Percentiles rank a stretch among this genome's conserved stretches.
phyloP scores from a whole-genome alignment of 768 basidiomycete genomes.

The Leccinum arenicola region DNA sequence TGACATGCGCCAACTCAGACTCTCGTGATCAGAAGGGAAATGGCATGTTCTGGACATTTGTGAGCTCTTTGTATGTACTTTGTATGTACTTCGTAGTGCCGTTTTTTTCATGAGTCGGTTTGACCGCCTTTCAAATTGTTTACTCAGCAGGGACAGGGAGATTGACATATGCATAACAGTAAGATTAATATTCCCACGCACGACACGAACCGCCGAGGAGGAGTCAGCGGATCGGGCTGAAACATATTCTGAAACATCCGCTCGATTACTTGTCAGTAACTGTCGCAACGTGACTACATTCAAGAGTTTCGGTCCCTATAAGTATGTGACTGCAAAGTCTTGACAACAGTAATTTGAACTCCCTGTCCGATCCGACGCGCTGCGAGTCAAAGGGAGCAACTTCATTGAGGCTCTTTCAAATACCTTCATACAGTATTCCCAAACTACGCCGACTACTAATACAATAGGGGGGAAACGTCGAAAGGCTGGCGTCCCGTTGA shows the following conservation, averaged over 20 bases:
- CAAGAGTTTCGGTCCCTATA: not conserved
- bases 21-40: not conserved
- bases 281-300: not conserved
- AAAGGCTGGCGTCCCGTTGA: not conserved
- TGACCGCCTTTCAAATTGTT: not conserved
- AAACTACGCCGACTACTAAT: not conserved
- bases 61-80: not conserved
- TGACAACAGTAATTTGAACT: not conserved
- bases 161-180: no score
- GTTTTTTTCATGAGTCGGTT: no score
- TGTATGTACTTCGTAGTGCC: no score
- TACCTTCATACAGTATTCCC: not conserved
- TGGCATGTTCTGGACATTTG: not conserved
- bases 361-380: not conserved
- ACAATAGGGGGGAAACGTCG: not conserved
- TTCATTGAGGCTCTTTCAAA: not conserved
- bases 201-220: not conserved
- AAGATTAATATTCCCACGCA: not conserved
- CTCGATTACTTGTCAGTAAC: not conserved
- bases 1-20: not conserved
- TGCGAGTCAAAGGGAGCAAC: no score
- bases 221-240: not conserved
- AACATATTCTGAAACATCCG: not conserved
- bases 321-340: no score
- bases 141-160: not conserved